Conservation (phyloP, 2,329 filamentous ascomycete species). For the Colletotrichum echinochloae region DNA sequence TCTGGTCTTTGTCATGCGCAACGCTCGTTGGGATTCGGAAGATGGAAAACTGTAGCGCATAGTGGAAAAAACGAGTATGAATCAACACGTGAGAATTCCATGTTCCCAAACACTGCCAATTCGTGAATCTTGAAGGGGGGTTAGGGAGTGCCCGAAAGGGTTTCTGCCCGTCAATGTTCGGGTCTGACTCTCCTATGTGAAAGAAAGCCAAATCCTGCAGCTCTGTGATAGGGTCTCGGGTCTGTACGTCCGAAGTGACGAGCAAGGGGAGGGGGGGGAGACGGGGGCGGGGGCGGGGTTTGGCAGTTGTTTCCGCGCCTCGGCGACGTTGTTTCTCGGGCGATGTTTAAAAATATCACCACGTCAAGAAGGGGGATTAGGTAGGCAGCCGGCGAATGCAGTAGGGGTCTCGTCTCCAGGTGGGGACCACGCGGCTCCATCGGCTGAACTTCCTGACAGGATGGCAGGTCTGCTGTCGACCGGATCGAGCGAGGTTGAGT, state of each 20-base stretch:
- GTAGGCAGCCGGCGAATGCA: neutral
- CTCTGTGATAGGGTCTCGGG: neutral
- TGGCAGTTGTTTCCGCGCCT: neutral
- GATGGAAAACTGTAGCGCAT: slow-evolving; percentile 1
- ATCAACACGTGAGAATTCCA: slow-evolving; percentile 17
- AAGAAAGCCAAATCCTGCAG: neutral
- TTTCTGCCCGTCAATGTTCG: neutral
- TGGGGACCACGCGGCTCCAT: neutral
- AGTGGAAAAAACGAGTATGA: neutral
- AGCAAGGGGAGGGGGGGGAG: neutral
- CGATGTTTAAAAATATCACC: slow-evolving; percentile 17
- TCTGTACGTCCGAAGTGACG: neutral
- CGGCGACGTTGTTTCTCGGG: neutral
- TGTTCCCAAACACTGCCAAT: neutral
- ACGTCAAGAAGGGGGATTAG: neutral
- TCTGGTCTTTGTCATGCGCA: neutral
- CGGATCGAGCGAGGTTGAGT: neutral
- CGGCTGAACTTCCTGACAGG: neutral
- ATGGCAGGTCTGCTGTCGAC: neutral
- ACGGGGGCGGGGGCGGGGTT: neutral
- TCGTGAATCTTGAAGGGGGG: neutral
- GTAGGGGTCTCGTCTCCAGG: neutral
- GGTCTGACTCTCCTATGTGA: neutral
- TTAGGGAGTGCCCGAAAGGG: neutral
- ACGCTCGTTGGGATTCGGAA: no score